A percentile compares a stretch with the other conserved stretches of the same genome.
Evolutionary conservation across 495 filamentous ascomycete genomes (phyloP).

Genomic region (Acidomyces sp.): DNA sequence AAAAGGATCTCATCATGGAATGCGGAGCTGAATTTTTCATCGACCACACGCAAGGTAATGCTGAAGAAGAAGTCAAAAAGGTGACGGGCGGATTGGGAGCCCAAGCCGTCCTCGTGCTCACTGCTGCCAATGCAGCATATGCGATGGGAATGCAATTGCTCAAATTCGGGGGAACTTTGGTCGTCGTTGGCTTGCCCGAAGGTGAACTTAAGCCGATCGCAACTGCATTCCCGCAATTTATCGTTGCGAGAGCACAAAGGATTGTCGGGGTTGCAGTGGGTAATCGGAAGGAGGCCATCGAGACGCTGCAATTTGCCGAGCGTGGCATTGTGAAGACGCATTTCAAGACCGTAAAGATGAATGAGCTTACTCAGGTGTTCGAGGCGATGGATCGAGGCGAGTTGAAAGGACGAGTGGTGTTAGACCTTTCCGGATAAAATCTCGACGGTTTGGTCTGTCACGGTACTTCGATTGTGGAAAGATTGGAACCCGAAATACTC

Average conservation of each 20-base stretch:
- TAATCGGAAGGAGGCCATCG: slow-evolving; percentile 50
- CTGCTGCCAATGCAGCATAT: slow-evolving; percentile 54
- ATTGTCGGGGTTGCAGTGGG: slow-evolving; percentile 55
- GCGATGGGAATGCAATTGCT: slow-evolving; percentile 37
- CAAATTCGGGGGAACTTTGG: slow-evolving; percentile 47
- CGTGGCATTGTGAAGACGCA: slow-evolving; percentile 50
- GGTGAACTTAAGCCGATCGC: slow-evolving; percentile 44
- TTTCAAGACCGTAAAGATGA: slow-evolving; percentile 46
- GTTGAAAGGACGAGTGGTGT: slow-evolving; percentile 30
- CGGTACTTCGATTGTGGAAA: too few relatives aligned
- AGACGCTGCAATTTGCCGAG: slow-evolving; percentile 50
- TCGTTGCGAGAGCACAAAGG: slow-evolving; percentile 41
- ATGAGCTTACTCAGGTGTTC: slow-evolving; percentile 45
- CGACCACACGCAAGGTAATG: slow-evolving; percentile 45
- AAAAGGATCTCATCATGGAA: slow-evolving; percentile 44
- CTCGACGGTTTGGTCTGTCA: too few relatives aligned
- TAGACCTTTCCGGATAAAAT: slow-evolving; percentile 22
- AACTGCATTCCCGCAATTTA: slow-evolving; percentile 36
- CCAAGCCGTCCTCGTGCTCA: slow-evolving; percentile 49
- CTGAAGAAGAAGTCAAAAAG: slow-evolving; percentile 41
- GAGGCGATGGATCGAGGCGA: slow-evolving; percentile 45
- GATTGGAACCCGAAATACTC: too few relatives aligned
- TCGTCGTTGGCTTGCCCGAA: slow-evolving; percentile 60
- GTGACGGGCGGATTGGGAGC: slow-evolving; percentile 52
- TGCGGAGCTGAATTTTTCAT: slow-evolving; percentile 59